Evolutionary conservation across 2,329 filamentous ascomycete genomes (phyloP), one percentile per base, ranked within the genome.

Genomic region (Mycocentrospora acerina): DNA sequence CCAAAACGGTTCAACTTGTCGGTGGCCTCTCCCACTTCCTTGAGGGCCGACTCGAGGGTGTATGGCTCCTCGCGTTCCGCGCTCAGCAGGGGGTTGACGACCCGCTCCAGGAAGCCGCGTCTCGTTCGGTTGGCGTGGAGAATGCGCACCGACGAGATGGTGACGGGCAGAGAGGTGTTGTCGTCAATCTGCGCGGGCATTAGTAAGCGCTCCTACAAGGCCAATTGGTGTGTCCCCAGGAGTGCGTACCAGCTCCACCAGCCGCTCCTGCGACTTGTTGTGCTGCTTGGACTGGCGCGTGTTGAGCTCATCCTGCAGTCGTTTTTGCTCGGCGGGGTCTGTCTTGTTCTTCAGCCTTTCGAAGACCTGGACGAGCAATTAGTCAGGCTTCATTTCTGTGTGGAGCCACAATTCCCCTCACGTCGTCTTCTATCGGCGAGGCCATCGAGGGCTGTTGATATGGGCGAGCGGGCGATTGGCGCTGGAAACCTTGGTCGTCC

Each of bases 91-190:
- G 91, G 90, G 40, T 82, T 73, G 67, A 97, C 83, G 42, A 96
- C 75, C 24, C 83, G 82, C 64, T 94, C 80, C 37, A 98, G 82
- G 67, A 98, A 96, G 48, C 79, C 77, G 55, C 80, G 80, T 48
- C 93, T 82, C n/a, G 91, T 95, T 62, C 93, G 83, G 44, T 79
- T 78, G 29, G 88, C 89, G 62, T 90, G 87, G 46, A 94, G 81
- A 44, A 98, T 77, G 55, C 86, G 82, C 62, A 98, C 80, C 29
- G 88, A 87, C 55, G 88, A 88, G 64, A 98, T 85, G 11, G 89
- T 88, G 57, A 93, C 88, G 27, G 93, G 91, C 41, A 93, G 81
- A 29, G 88, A 88, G 51, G 86, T 85, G 67, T 97, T 95, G 69
- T 86, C 80, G 52, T 82, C 79, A 59, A 94, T 79, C 86, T 90